Base-by-base conservation (phyloP, 2,329 filamentous ascomycete genomes). In the Clonostachys byssicola region DNA sequence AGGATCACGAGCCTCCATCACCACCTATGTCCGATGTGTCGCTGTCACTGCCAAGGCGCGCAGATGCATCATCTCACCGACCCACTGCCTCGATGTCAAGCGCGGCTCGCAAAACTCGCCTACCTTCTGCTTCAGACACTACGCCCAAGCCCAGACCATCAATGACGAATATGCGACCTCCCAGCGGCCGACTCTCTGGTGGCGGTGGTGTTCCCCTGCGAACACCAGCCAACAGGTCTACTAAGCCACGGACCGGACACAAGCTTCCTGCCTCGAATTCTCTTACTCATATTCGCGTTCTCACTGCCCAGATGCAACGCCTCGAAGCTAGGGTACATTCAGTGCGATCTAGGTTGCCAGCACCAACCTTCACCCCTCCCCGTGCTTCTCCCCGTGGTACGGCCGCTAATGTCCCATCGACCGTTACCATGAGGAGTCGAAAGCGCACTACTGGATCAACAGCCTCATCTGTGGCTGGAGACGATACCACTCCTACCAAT, bases 301-400 rank as follows among this genome's bases (percentile, higher is more conserved):
- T 99, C 54, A 96, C 95, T 49, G 92, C 90, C 30, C 94, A 97
- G 70, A 96, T 97, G 91, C 90, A 96, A 67, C 89, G 90, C 55
- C 84, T 99, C 51, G 94, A 97, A 65, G 89, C 94, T 52, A 83
- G 94, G 41, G 92, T 99, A 10, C 91, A 97, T 51, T 90, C 86
- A 20, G 94, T 87, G 16, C 85, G 91, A 56, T 96, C 92, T 38
- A 96, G 94, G 67, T 80, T 99, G 17, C 94, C 94, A 3, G 89
- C 87, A 2, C 89, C 92, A 3, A 77, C 82, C 8, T 78, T 75
- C 47, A 94, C 88, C 1, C 91, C 92, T 5, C 90, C 92, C 16
- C 83, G 86, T 43, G 78, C 80, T 5, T 95, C 91, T n/a, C 90
- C 92, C 18, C 81, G 89, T 46, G 57, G 67, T 23, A 71, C 70